Evolutionary conservation across 768 basidiomycete species (phyloP), one percentile per base, ranked within the genome.

Genomic region (Lactarius deliciosus): DNA sequence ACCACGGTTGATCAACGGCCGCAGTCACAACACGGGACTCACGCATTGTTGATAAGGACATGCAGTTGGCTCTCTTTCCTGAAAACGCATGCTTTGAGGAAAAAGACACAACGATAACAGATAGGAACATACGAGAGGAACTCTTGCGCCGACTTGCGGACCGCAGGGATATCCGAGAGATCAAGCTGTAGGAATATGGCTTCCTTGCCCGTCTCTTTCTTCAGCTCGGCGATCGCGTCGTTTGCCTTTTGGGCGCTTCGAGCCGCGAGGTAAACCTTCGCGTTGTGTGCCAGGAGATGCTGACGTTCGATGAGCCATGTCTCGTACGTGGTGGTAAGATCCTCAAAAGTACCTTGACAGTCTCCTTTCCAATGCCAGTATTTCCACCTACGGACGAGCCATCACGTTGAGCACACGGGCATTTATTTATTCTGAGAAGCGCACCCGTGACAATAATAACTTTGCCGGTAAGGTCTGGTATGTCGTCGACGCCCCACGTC

Each of bases 231-330:
- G 64, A 90, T 88, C 0, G 86, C 86, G 3, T 70, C 72, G 5
- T 80, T 76, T 0, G 81, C 77, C 66, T 83, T 88, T 38, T 75
- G 73, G 58, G 74, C 66, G 61, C 72, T 79, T 20, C 87, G 80
- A 8, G 77, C 76, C 0, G 83, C 86, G 45, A 90, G 63, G 72
- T 91, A 90, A 0, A 91, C 88, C 63, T 82, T 88, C 11, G 88
- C 89, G 71, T 87, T 84, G 69, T 84, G 85, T 13, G 69, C 43
- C n/a, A 90, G 76, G 13, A 89, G 80, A 1, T 76, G 81, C 83
- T 86, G 66, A 36, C 34, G 20, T 34, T 63, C 43, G 22, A 2
- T 25, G 8, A 63, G 65, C 10, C 11, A 38, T 38, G 36, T 38
- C 36, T 38, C 11, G 11, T 38, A 38, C 36, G 36, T 11, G 36